These are phyloP conservation scores for Trichomonascaceae sp. DNA, from an alignment of 1,139 yeast genomes.

Conservation along the genomic window DNA sequence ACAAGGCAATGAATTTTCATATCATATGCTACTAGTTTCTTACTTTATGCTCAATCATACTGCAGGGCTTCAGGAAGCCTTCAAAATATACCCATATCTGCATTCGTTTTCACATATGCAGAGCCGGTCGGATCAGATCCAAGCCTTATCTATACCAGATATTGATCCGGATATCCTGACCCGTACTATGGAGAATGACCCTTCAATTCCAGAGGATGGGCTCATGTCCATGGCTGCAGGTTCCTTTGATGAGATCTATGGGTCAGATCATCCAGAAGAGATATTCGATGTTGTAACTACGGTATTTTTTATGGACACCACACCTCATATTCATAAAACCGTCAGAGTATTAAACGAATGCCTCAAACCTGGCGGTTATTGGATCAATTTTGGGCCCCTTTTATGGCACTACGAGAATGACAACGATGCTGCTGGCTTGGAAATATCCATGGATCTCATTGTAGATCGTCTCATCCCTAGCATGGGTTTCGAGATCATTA, in stretches of 20 bases:
- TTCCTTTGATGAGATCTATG: constrained; percentile 71
- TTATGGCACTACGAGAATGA: constrained; percentile 77
- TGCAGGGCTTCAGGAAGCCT: constrained; percentile 46
- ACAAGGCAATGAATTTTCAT: constrained; percentile 83
- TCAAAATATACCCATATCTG: constrained; percentile 60
- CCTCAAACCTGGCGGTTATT: constrained; percentile 50
- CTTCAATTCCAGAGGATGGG: constrained; percentile 42
- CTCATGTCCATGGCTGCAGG: constrained; percentile 77
- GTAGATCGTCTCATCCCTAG: constrained; percentile 40
- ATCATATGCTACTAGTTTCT: constrained; percentile 71
- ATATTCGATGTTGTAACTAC: constrained; percentile 54
- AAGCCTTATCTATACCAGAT: constrained; percentile 43
- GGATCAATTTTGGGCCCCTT: constrained; percentile 85
- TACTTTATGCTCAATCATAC: constrained; percentile 55
- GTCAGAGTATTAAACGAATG: constrained; percentile 51
- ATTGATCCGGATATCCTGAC: constrained; percentile 26
- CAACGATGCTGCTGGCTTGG: constrained; percentile 49
- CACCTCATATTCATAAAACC: constrained; percentile 66
- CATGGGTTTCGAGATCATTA: constrained; percentile 50
- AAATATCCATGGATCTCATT: constrained; percentile 57
- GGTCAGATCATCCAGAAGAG: constrained; percentile 35
- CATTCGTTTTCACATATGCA: constrained; percentile 71
- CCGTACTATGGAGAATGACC: constrained; percentile 29
- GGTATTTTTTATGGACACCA: constrained; percentile 75
- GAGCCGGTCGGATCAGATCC: constrained; percentile 45